These are phyloP conservation scores for Urostyla sp. DNA, from an alignment of 73 alveolate genomes.

Conservation along the genomic window DNA sequence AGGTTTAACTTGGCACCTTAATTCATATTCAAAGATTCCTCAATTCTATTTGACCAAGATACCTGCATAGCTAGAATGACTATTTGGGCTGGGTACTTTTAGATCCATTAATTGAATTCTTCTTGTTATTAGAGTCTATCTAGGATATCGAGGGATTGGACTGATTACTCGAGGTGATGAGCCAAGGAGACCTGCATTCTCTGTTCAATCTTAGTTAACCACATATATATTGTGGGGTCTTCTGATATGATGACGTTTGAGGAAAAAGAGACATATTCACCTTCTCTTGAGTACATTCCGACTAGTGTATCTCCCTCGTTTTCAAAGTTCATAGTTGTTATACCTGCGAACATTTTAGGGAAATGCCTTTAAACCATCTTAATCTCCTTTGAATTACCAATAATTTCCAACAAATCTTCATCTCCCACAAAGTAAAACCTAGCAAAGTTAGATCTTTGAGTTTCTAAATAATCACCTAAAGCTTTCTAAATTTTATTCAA, in stretches of 20 bases:
- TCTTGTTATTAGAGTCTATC: constrained; percentile 74
- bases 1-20: constrained; percentile 65
- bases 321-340: constrained; percentile 81
- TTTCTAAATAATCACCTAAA: constrained; percentile 98
- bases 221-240: constrained; percentile 97
- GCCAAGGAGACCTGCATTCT: constrained; percentile 97
- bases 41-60: constrained; percentile 95
- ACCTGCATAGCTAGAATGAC: constrained; percentile 93
- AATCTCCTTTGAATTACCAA: constrained; percentile 99
- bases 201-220: constrained; percentile 98
- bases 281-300: constrained; percentile 98
- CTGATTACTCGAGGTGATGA: constrained; percentile 88
- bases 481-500: constrained; percentile 88
- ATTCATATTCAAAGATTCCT: constrained; percentile 82
- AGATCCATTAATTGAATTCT: constrained; percentile 91
- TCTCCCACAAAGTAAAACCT: constrained; percentile 99
- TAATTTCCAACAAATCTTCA: constrained; percentile 98
- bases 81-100: constrained; percentile 96
- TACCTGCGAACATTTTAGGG: constrained; percentile 99
- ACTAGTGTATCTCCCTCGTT: constrained; percentile 86
- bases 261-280: constrained; percentile 96
- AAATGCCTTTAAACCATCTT: constrained; percentile 98
- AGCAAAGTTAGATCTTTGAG: constrained; percentile 99
- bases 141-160: constrained; percentile 76
- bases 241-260: constrained; percentile 92